phyloP scores from a whole-genome alignment of 805 yeast genomes.

The Wickerhamomyces kurtzmanii region DNA sequence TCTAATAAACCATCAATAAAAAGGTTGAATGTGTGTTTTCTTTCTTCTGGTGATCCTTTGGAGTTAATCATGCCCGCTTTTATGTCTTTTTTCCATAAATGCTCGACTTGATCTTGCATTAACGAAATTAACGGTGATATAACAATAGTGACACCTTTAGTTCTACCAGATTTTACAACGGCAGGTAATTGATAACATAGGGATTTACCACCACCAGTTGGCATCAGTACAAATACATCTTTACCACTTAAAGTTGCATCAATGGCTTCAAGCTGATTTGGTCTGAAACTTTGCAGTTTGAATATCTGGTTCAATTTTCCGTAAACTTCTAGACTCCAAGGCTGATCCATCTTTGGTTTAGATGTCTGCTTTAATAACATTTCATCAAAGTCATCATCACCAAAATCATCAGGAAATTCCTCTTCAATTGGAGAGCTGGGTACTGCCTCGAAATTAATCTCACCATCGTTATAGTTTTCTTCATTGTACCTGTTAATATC shows the following conservation, averaged over 20 bases:
- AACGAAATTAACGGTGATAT: slow-evolving; percentile 90
- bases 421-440: slow-evolving; percentile 4
- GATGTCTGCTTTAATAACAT: slow-evolving; percentile 2
- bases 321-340: slow-evolving; percentile 66
- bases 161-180: slow-evolving; percentile 60
- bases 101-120: slow-evolving; percentile 96
- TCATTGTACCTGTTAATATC: slow-evolving; percentile 3
- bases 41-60: slow-evolving; percentile 52
- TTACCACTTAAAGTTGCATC: slow-evolving; percentile 65
- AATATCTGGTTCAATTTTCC: slow-evolving; percentile 48
- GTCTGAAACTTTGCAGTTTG: slow-evolving; percentile 57
- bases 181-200: slow-evolving; percentile 95
- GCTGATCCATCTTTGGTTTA: slow-evolving; percentile 9
- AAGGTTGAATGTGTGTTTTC: slow-evolving; percentile 48
- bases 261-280: slow-evolving; percentile 81
- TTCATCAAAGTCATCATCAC: slow-evolving; percentile 15
- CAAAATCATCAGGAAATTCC: slow-evolving; percentile 9
- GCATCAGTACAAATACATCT: slow-evolving; percentile 94
- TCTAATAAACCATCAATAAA: slow-evolving; percentile 62
- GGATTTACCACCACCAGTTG: slow-evolving; percentile 98
- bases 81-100: slow-evolving; percentile 55
- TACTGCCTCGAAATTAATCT: slow-evolving; percentile 9
- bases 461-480: slow-evolving; percentile 8
- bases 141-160: slow-evolving; percentile 82
- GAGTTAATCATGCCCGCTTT: slow-evolving; percentile 87